phyloP scores from a whole-genome alignment of 2,329 filamentous ascomycete genomes.

The Dactylonectria macrodidyma region DNA sequence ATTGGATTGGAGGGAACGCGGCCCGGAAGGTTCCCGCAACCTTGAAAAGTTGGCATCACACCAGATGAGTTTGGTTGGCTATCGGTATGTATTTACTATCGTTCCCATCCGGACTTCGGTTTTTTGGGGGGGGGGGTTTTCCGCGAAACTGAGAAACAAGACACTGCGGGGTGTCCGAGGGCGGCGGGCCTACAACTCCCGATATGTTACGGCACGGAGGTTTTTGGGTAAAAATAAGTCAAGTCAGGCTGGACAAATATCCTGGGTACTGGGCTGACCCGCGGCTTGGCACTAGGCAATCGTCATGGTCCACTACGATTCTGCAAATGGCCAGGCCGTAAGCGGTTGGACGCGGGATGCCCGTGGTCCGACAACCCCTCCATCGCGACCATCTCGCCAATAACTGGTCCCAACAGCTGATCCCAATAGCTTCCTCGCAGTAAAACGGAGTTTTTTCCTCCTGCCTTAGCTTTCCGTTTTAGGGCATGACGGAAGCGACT shows the following conservation, averaged over 20 bases:
- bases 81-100: not conserved
- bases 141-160: not conserved
- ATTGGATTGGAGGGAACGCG: conserved; percentile 20
- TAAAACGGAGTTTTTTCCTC: conserved; percentile 7
- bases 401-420: conserved; percentile 26
- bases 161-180: not conserved
- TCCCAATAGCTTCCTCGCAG: conserved; percentile 5
- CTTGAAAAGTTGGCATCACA: conserved; percentile 6
- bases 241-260: conserved; percentile 1
- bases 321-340: conserved; percentile 22
- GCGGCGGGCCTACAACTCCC: conserved; percentile 3
- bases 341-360: conserved; percentile 30
- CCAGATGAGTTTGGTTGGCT: not conserved
- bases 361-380: conserved; percentile 25
- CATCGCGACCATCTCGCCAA: conserved; percentile 15
- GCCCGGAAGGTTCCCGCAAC: conserved; percentile 18
- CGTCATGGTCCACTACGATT: conserved; percentile 21
- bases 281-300: conserved; percentile 20
- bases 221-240: conserved; percentile 2
- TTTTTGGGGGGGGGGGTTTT: not conserved
- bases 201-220: not conserved
- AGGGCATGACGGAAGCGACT: not conserved
- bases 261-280: conserved; percentile 2
- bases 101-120: not conserved
- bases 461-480: not conserved